Percentiles rank a stretch among this genome's conserved stretches.
Conservation (phyloP, 306 rosid species). For the Calophaca sinica region DNA sequence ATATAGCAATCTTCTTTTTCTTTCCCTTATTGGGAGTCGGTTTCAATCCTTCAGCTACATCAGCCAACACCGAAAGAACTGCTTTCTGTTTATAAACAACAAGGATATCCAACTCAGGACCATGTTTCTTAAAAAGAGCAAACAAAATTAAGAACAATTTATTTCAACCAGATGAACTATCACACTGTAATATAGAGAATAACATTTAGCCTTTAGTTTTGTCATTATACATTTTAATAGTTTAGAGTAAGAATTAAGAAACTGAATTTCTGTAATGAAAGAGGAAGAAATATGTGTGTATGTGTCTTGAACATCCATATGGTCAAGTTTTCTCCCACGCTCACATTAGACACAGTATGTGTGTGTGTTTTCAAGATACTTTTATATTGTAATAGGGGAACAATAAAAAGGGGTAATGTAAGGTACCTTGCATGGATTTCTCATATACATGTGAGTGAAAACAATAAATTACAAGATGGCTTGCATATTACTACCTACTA, state of each 20-base stretch:
- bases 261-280: not conserved
- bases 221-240: constrained; percentile 6
- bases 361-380: not conserved
- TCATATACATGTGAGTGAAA: not conserved
- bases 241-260: not conserved
- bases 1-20: constrained; percentile 66
- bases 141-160: constrained; percentile 24
- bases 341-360: too few species aligned
- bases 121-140: constrained; percentile 22
- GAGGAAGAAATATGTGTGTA: not conserved
- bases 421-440: not conserved
- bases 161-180: constrained; percentile 35
- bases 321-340: not conserved
- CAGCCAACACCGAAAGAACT: constrained; percentile 84
- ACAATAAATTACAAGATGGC: constrained; percentile 16
- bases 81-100: constrained; percentile 84
- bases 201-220: constrained; percentile 15
- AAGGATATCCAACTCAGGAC: constrained; percentile 52
- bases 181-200: constrained; percentile 29
- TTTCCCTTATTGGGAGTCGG: constrained; percentile 66
- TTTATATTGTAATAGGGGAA: constrained; percentile 30
- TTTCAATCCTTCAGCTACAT: constrained; percentile 56
- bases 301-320: not conserved
- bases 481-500: constrained; percentile 9
- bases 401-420: constrained; percentile 10